Base-by-base conservation (phyloP, 345 rosid genomes). In the Linum trigynum region DNA sequence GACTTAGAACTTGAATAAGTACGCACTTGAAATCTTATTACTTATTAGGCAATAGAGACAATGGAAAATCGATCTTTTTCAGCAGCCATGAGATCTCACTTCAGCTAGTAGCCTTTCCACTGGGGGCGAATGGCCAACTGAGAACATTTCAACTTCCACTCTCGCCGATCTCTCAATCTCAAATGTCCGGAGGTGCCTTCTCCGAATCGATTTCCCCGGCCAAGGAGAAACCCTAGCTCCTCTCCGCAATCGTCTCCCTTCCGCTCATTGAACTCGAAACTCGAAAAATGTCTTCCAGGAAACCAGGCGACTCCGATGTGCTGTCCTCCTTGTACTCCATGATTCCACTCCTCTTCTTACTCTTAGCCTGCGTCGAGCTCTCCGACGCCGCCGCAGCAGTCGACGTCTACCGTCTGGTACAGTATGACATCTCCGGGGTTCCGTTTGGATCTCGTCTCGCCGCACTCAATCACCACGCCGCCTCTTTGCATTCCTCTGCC, bases 361-460 rank as follows among this genome's bases (percentile, higher is more conserved):
- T 94, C 69, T 80, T 94, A 3, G 90, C 96, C 67, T 90, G 88
- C 75, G 90, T 83, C 62, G 95, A 94, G 81, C 99, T 94, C 72
- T 86, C 97, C 71, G 96, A 82, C 62, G 97, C 97, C 1, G 97
- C 97, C 70, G 82, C 99, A 59, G 97, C 87, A 62, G 92, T 94
- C 55, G 97, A 94, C 72, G 99, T 90, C 57, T 94, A 94, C 80
- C 99, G 99, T 60, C 83, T 94, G 36, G 90, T 94, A 56, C 99
- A 94, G 65, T 94, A 94, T 51, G 99, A 94, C 56, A 88, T 90
- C 76, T 84, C 97, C 60, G 96, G 99, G 40, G 86, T 72, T 4
- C 96, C 87, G 3, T 88, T 90, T 39, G 99, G 96, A 66, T 94
- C 99, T 75, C 96, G 99, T 53, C 79, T 94, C 75, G 89, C 99